phyloP scores from a whole-genome alignment of 495 filamentous ascomycete genomes.

The Neohortaea acidophila region DNA sequence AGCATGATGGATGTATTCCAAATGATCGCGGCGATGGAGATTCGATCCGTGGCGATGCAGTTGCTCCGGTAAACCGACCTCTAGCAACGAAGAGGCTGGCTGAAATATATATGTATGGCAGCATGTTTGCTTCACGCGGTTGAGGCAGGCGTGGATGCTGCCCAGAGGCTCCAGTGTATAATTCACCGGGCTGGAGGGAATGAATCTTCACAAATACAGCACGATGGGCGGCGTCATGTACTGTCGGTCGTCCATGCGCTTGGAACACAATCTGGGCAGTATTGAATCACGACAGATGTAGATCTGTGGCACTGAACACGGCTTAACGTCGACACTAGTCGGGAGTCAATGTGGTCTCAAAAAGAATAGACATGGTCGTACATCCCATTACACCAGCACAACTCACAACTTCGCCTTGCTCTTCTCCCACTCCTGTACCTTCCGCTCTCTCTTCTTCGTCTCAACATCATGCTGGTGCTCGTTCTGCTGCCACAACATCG shows the following conservation, averaged over 20 bases:
- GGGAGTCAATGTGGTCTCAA: too few species aligned
- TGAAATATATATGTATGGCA: background rate
- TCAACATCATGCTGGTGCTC: background rate
- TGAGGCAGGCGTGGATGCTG: background rate
- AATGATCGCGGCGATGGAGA: background rate
- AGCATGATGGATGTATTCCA: background rate
- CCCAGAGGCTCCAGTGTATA: background rate
- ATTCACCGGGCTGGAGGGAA: background rate
- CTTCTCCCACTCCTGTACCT: conserved; percentile 10
- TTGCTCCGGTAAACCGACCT: too few species aligned
- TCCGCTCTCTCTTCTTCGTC: conserved; percentile 2
- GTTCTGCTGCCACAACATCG: background rate
- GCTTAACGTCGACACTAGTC: too few species aligned
- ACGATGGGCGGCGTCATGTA: too few species aligned
- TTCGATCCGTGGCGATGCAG: background rate
- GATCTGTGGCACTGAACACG: too few species aligned
- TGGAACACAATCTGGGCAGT: too few species aligned
- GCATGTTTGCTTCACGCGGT: background rate
- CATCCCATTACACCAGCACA: background rate
- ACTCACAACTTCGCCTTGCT: conserved; percentile 12
- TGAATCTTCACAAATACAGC: background rate
- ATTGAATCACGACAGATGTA: too few species aligned
- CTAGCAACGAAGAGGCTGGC: background rate
- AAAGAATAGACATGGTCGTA: background rate
- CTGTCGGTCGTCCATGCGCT: too few species aligned